Conservation (phyloP, 2,329 filamentous ascomycete genomes). For the Aaosphaeria arxii region DNA sequence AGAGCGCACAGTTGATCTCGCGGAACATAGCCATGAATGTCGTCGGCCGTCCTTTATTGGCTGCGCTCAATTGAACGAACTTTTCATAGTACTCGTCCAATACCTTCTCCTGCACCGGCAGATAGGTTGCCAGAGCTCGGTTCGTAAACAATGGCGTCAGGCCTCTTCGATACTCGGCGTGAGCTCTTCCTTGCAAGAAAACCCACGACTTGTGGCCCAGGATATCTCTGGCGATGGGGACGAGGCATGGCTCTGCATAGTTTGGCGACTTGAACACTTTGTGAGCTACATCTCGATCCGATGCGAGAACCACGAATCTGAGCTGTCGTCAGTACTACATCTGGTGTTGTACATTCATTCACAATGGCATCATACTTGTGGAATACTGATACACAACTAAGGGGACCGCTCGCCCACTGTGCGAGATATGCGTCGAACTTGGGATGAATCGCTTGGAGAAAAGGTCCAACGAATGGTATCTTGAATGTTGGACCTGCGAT, state of each 20-base stretch:
- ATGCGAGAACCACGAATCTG: conserved; percentile 92
- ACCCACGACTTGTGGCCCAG: conserved; percentile 93
- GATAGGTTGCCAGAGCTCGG: conserved; percentile 79
- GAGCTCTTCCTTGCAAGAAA: conserved; percentile 90
- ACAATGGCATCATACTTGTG: conserved; percentile 69
- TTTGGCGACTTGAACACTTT: conserved; percentile 94
- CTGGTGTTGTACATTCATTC: neutral
- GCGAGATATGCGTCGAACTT: conserved; percentile 87
- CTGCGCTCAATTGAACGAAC: conserved; percentile 69
- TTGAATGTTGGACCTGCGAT: conserved; percentile 49
- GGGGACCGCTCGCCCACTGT: conserved; percentile 86
- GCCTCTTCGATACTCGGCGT: conserved; percentile 96
- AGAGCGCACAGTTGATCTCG: conserved; percentile 91
- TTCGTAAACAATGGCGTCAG: conserved; percentile 93
- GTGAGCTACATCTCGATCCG: conserved; percentile 88
- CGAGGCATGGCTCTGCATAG: conserved; percentile 94
- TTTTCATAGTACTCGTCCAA: conserved; percentile 82
- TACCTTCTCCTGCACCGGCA: conserved; percentile 88
- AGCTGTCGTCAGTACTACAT: conserved; percentile 36
- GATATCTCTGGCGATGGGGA: conserved; percentile 90
- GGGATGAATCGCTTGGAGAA: conserved; percentile 86
- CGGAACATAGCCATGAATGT: conserved; percentile 92
- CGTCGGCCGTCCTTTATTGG: conserved; percentile 68
- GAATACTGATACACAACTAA: conserved; percentile 98
- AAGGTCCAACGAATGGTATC: conserved; percentile 72